Evolutionary conservation across 2,329 filamentous ascomycete genomes (phyloP), one percentile per base, ranked within the genome.

Genomic region (Stachybotrys echinatus): DNA sequence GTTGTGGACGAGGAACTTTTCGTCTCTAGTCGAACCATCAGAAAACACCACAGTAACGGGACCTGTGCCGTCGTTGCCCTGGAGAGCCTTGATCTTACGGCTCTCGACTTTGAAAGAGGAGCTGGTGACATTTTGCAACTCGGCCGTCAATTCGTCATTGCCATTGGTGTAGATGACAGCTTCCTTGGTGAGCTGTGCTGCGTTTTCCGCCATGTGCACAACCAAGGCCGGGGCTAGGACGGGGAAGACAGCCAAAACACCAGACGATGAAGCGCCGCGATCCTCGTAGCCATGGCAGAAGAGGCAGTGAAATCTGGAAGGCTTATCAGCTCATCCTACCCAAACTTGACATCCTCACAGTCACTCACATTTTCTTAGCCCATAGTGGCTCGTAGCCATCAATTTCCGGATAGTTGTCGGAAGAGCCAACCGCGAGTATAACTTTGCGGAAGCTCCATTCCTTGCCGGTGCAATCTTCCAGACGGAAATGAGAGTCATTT

Each of bases 201-300:
- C 71, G 61, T 70, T 67, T 22, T 66, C 61, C 1, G 68, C 64
- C 3, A 74, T 43, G 47, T 69, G 66, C 2, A 65, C 50, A 2
- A 66, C 65, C 17, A 64, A 51, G 6, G 52, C 48, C 0, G 61
- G 21, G 19, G 55, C 58, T 3, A 61, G 59, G 12, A 65, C 48
- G 39, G 58, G 49, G 2, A 63, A 67, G 10, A 65, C 60, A 1
- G 68, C 72, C 3, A 79, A 63, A 3, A 79, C 53, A 1, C 72
- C 74, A 0, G 68, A 68, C 1, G 70, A 71, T 1, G 57, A 51
- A 2, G 56, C 53, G 1, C 72, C 74, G 5, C 71, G 65, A 42
- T 80, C 73, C 56, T 82, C 77, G 58, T 69, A 81, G 7, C 78
- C 78, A 51, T 80, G 69, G 60, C 76, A 81, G 54, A 73, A 77